Conservation (phyloP, 202 grass and related monocot species). For the Elaeis oleifera region DNA sequence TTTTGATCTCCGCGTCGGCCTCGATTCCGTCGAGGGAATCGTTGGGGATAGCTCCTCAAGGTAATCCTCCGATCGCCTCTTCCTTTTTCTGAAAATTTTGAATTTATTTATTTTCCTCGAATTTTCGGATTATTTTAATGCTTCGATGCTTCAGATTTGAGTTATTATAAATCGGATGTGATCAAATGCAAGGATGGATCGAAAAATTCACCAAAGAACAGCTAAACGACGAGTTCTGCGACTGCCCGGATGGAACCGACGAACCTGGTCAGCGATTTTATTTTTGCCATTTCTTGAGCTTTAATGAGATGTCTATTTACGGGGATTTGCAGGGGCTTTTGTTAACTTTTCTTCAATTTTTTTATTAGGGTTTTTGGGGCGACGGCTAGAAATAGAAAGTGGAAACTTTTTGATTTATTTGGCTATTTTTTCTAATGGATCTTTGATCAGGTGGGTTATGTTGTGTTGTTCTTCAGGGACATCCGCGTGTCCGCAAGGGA, state of each 20-base stretch:
- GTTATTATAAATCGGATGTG: slow-evolving; percentile 60
- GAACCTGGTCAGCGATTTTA: slow-evolving; percentile 56
- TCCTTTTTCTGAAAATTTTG: not conserved
- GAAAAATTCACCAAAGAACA: slow-evolving; percentile 66
- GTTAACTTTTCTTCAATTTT: too few species aligned
- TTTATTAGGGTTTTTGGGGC: too few species aligned
- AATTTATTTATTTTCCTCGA: too few species aligned
- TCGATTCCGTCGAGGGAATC: slow-evolving; percentile 42
- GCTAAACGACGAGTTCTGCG: slow-evolving; percentile 95
- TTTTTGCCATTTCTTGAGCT: not conserved
- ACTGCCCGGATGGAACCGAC: slow-evolving; percentile 92
- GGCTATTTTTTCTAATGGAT: not conserved
- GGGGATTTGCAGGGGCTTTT: too few species aligned
- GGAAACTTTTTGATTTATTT: not conserved
- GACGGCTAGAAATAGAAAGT: too few species aligned
- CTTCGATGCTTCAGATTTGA: slow-evolving; percentile 39
- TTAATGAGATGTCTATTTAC: too few species aligned
- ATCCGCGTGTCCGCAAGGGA: slow-evolving; percentile 87
- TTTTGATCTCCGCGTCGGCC: slow-evolving; percentile 29
- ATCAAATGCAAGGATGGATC: slow-evolving; percentile 95
- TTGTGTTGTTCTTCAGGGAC: slow-evolving; percentile 45
- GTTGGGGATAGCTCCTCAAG: slow-evolving; percentile 81
- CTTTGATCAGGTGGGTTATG: too few species aligned
- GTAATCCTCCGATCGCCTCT: slow-evolving; percentile 29
- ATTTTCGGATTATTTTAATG: not conserved